Evolutionary conservation across 2,329 filamentous ascomycete genomes (phyloP), one percentile per base, ranked within the genome.

Genomic region (Fusarium sp.): DNA sequence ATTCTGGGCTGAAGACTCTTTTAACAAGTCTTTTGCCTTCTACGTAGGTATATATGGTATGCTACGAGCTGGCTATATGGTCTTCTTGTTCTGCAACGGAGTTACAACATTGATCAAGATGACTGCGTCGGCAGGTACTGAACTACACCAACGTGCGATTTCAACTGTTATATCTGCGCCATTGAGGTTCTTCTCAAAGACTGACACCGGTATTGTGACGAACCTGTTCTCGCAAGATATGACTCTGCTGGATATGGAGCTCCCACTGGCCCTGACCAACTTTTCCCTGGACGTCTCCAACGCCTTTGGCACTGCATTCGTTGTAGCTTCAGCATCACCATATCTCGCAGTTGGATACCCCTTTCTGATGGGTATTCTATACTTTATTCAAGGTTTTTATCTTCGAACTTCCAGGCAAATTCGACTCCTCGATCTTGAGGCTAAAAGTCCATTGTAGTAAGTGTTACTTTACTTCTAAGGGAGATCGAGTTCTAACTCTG

Each of bases 331-430:
- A 1, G 76, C 73, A 70, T 85, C 71, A 72, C 85, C 75, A 67
- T 89, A 85, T 60, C 81, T 89, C 1, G 84, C 85, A 1, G 82
- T 87, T 28, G 82, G 83, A 0, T 88, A 90, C 64, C 89, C 89
- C 0, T 78, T 88, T 7, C 75, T 90, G 6, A 67, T 85, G 14
- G 79, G 75, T 0, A 68, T 85, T 1, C 68, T 90, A 2, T 91
- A 86, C 62, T 66, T 82, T 5, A 78, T 91, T 1, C 89, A 91
- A 69, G 87, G 83, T 59, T 84, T 89, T 55, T 92, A 92, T 72
- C 83, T 92, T 5, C 84, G 87, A 0, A 92, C 89, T 0, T 91
- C 89, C 2, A 82, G 89, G 0, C 90, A 92, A 77, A 78, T 92
- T 13, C 85, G 90, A 55, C 83, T 90, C 26, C 78, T 92, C 17